Evolutionary conservation across 2,329 filamentous ascomycete genomes (phyloP), one percentile per base, ranked within the genome.

Genomic region (Drechslera avenae): DNA sequence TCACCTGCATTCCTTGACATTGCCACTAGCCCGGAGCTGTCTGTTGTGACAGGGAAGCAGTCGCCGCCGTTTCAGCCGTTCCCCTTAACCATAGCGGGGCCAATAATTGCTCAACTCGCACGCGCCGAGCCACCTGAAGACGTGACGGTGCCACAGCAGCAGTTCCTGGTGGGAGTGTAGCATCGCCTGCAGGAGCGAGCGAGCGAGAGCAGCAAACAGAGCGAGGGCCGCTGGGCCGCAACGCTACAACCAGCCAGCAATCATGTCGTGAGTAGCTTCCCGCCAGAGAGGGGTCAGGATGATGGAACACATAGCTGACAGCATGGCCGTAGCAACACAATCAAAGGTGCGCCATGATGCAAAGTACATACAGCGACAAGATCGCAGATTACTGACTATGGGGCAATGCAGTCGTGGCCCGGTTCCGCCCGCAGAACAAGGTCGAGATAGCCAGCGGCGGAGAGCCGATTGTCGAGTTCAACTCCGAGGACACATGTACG

Each of bases 341-440:
- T 78, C 65, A 78, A 78, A 72, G 76, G 76, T 77, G 64, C 62
- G 71, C 42, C 41, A 34, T 41, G 16, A 48, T 18, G 35, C 42
- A 14, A 10, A 23, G 5, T 14, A 10, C 19, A 34, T 37, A 16
- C 19, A 3, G 1, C 5, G 2, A 23, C 3, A 14, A 14, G 46
- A 3, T 14, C 34, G 32, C 33, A 37, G 30, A 21, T 41, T 59
- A 60, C 69, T 73, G 59, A 73, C 64, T 43, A 44, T 55, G 52
- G 42, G 21, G 50, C 46, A 39, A 49, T 65, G 47, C 45, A 90
- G 94, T 99, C 75, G 92, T 99, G 75, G 93, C 93, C 81, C 90
- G 94, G 71, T 99, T 99, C 79, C 86, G 94, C 73, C 94, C 94
- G 67, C 93, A 97, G 79, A 99, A 99, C 82, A 91, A 90, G 79